A percentile compares a stretch with the other conserved stretches of the same genome.
These are phyloP conservation scores for Sporisorium graminicola DNA, from an alignment of 1,284 basidiomycete species.

Conservation along the genomic window DNA sequence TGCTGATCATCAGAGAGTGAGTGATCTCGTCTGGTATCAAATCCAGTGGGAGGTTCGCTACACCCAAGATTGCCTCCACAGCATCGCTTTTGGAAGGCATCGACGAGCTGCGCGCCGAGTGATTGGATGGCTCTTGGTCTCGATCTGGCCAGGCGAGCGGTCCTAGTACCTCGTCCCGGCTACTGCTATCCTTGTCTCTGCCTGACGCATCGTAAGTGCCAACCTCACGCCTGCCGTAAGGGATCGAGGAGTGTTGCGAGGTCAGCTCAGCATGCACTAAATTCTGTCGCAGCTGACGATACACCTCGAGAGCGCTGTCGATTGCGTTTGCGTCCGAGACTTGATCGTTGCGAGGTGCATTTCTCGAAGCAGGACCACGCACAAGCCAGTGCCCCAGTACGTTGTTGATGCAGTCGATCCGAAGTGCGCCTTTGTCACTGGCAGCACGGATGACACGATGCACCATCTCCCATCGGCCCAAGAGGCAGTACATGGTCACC, in stretches of 20 bases:
- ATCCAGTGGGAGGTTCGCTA: constrained; percentile 13
- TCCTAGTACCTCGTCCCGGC: background rate
- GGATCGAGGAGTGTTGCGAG: constrained; percentile 10
- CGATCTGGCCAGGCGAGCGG: constrained; percentile 28
- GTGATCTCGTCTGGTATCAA: constrained; percentile 37
- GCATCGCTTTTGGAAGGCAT: constrained; percentile 1
- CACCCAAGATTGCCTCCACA: constrained; percentile 14
- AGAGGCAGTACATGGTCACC: constrained; percentile 45
- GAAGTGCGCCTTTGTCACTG: constrained; percentile 12
- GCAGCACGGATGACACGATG: constrained; percentile 14
- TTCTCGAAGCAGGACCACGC: constrained; percentile 10
- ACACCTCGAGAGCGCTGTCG: constrained; percentile 29
- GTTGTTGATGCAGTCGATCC: constrained; percentile 39
- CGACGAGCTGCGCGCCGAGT: background rate
- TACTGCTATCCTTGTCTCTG: background rate
- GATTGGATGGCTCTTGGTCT: background rate
- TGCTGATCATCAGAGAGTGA: constrained; percentile 35
- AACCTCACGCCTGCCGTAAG: constrained; percentile 5
- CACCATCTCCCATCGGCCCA: constrained; percentile 32
- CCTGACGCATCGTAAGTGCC: background rate
- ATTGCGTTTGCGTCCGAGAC: background rate
- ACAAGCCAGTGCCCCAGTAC: constrained; percentile 24
- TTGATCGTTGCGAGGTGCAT: background rate
- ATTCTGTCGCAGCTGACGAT: constrained; percentile 43
- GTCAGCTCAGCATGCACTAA: constrained; percentile 28